These are phyloP conservation scores for Mariannaea elegans DNA, from an alignment of 2,329 filamentous ascomycete species.

Conservation along the genomic window DNA sequence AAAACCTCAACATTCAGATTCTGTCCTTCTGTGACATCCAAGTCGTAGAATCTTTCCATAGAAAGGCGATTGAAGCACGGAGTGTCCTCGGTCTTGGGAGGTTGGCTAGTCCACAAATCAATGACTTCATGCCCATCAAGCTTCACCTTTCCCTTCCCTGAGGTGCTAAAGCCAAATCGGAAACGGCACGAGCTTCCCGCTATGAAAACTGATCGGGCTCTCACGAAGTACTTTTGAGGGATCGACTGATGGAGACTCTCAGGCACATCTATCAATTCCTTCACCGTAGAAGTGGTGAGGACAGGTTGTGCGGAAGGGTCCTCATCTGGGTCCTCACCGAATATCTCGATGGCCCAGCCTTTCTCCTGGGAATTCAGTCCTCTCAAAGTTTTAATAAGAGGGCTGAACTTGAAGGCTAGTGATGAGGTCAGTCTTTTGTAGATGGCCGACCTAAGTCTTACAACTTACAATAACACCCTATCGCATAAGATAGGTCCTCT, in stretches of 20 bases:
- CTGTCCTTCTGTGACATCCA: conserved; percentile 10
- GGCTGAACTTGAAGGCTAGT: conserved; percentile 7
- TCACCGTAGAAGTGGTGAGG: conserved; percentile 1
- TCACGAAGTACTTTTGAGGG: conserved; percentile 21
- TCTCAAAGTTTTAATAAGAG: neutral
- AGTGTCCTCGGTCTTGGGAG: conserved; percentile 43
- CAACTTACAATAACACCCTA: conserved; percentile 34
- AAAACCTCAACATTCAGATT: conserved; percentile 25
- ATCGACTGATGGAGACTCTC: conserved; percentile 8
- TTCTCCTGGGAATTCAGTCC: neutral
- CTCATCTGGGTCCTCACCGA: conserved; percentile 4
- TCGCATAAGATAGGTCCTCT: conserved; percentile 27
- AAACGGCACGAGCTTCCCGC: conserved; percentile 9
- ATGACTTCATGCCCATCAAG: conserved; percentile 45
- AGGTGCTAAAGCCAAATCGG: conserved; percentile 45
- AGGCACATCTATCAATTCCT: conserved; percentile 15
- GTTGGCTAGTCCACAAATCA: conserved; percentile 44
- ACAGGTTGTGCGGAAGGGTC: conserved; percentile 1
- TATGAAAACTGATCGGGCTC: conserved; percentile 14
- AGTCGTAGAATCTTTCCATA: conserved; percentile 29
- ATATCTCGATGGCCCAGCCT: conserved; percentile 10
- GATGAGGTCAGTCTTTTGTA: neutral
- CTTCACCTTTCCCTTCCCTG: conserved; percentile 46
- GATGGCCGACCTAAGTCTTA: neutral
- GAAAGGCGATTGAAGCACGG: conserved; percentile 45